Conservation (phyloP, 352 stramenopile genomes). For the Pythium insidiosum region DNA sequence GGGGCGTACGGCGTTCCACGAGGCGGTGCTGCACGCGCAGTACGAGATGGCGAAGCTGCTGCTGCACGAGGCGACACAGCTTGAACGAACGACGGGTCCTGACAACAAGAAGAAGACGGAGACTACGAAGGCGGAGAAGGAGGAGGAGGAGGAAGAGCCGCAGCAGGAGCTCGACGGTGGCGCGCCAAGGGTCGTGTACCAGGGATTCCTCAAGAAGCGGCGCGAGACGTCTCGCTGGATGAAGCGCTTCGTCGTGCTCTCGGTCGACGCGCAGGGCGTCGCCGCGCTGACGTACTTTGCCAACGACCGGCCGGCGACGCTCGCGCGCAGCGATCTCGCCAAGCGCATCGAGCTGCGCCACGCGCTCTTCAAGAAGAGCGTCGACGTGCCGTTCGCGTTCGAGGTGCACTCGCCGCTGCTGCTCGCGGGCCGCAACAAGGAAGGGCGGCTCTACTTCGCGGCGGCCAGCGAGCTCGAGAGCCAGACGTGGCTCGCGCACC, state of each 20-base stretch:
- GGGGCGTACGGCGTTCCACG: slow-evolving; percentile 60
- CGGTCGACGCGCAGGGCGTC: slow-evolving; percentile 19
- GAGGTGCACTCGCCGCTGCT: slow-evolving; percentile 88
- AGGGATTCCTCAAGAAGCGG: slow-evolving; percentile 59
- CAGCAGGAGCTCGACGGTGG: slow-evolving; percentile 7
- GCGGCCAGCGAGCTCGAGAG: slow-evolving; percentile 81
- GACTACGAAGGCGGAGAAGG: not conserved
- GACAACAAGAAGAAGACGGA: slow-evolving; percentile 6
- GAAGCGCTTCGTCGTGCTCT: slow-evolving; percentile 65
- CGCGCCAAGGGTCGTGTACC: slow-evolving; percentile 2
- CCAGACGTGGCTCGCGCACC: slow-evolving; percentile 82
- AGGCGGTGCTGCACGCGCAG: slow-evolving; percentile 49
- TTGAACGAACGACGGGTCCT: not conserved
- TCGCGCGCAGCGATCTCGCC: slow-evolving; percentile 26
- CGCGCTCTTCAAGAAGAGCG: slow-evolving; percentile 73
- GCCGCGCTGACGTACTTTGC: slow-evolving; percentile 63
- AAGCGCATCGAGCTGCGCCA: slow-evolving; percentile 53
- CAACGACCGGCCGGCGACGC: slow-evolving; percentile 38
- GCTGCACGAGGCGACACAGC: slow-evolving; percentile 11
- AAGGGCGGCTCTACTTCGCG: slow-evolving; percentile 85
- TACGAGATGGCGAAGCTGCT: slow-evolving; percentile 74
- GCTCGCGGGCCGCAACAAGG: slow-evolving; percentile 71
- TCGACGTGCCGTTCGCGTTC: slow-evolving; percentile 76
- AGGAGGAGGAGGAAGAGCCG: slow-evolving; percentile 8
- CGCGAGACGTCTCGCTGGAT: slow-evolving; percentile 78